Percentiles rank a stretch among this genome's conserved stretches.
Conservation (phyloP, 495 filamentous ascomycete genomes). For the Trichoderma virens region DNA sequence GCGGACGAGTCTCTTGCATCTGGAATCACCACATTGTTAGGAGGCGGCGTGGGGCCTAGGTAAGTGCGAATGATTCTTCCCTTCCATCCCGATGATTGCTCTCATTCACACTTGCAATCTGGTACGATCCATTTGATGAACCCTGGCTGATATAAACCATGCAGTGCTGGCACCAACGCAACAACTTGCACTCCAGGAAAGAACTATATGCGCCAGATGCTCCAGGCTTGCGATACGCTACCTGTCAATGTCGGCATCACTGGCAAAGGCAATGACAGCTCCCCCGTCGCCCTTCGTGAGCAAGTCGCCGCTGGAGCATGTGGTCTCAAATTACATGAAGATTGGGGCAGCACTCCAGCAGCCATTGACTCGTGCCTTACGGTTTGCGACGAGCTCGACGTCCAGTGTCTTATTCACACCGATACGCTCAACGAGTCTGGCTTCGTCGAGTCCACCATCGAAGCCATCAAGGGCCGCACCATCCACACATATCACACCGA, state of each 20-base stretch:
- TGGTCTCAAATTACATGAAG: slow-evolving; percentile 93
- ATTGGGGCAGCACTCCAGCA: slow-evolving; percentile 90
- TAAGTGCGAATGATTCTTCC: slow-evolving; percentile 21
- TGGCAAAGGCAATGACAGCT: slow-evolving; percentile 90
- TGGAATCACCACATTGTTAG: slow-evolving; percentile 87
- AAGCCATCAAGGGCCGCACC: slow-evolving; percentile 77
- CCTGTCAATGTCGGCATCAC: slow-evolving; percentile 92
- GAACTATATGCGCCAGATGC: slow-evolving; percentile 83
- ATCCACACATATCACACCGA: slow-evolving; percentile 99
- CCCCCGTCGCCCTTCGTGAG: slow-evolving; percentile 62
- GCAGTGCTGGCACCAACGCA: slow-evolving; percentile 83
- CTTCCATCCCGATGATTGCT: too few relatives aligned
- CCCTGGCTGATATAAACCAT: slow-evolving; percentile 13
- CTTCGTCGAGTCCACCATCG: slow-evolving; percentile 89
- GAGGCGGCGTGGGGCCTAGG: slow-evolving; percentile 88
- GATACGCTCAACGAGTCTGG: slow-evolving; percentile 97
- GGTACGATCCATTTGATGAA: not conserved
- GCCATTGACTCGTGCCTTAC: slow-evolving; percentile 86
- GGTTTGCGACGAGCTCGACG: slow-evolving; percentile 84
- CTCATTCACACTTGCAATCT: not conserved
- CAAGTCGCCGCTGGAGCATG: slow-evolving; percentile 79
- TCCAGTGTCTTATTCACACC: slow-evolving; percentile 95
- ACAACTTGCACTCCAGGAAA: slow-evolving; percentile 91
- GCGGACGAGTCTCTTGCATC: slow-evolving; percentile 77
- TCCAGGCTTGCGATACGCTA: slow-evolving; percentile 79